These are phyloP conservation scores for Pichia occidentalis DNA, from an alignment of 805 yeast species.

Conservation along the genomic window DNA sequence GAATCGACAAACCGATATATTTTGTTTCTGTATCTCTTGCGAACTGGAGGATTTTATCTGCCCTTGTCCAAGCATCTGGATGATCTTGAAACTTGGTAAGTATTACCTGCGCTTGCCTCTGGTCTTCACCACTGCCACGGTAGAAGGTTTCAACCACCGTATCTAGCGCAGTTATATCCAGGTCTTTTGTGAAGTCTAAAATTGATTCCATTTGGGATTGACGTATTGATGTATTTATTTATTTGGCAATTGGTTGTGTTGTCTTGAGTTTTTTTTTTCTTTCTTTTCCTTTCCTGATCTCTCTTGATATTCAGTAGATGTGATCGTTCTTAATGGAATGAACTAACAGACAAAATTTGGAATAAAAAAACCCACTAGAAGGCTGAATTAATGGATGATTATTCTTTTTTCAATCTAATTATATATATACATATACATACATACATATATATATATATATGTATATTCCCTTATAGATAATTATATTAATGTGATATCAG, in stretches of 20 bases:
- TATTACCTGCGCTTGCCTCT: conserved; percentile 62
- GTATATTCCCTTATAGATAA: background rate
- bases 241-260: too few relatives aligned
- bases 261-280: too few relatives aligned
- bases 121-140: conserved; percentile 68
- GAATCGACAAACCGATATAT: conserved; percentile 82
- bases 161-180: conserved; percentile 76
- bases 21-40: conserved; percentile 81
- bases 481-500: too few relatives aligned
- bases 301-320: too few relatives aligned
- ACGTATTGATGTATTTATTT: too few relatives aligned
- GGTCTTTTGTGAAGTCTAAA: conserved; percentile 77
- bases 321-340: too few relatives aligned
- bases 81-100: conserved; percentile 83
- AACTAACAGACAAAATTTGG: too few relatives aligned
- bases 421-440: background rate
- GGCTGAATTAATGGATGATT: too few relatives aligned
- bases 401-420: too few relatives aligned
- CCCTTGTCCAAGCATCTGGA: conserved; percentile 93
- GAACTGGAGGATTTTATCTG: conserved; percentile 78
- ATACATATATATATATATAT: background rate
- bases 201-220: conserved; percentile 65
- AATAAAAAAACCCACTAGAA: too few relatives aligned
- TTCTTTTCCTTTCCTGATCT: too few relatives aligned
- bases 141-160: conserved; percentile 80